These are phyloP conservation scores for Erodium trifolium DNA, from an alignment of 441 rosid genomes.

Conservation along the genomic window DNA sequence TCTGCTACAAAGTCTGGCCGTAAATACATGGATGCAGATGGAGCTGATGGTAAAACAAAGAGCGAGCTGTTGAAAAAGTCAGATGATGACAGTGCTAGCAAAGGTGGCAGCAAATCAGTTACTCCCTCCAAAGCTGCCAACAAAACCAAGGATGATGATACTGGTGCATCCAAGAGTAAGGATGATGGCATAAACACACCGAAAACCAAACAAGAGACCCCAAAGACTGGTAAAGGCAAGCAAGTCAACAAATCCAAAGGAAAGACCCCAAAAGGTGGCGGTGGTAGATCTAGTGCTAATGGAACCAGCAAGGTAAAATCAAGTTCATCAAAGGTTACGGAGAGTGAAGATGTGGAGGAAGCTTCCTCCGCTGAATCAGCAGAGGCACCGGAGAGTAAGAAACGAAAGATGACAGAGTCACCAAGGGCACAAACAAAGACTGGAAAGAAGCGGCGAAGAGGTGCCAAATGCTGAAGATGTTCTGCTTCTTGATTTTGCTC, in stretches of 20 bases:
- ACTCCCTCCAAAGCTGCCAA: slow-evolving; percentile 17
- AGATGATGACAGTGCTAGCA: slow-evolving; percentile 30
- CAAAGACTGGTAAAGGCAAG: slow-evolving; percentile 44
- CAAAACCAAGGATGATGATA: slow-evolving; percentile 26
- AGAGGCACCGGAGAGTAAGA: slow-evolving; percentile 29
- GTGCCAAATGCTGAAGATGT: slow-evolving; percentile 18
- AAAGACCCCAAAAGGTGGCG: slow-evolving; percentile 30
- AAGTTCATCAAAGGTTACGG: slow-evolving; percentile 39
- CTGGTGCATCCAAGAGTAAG: slow-evolving; percentile 14
- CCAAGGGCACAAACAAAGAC: slow-evolving; percentile 38
- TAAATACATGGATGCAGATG: slow-evolving; percentile 35
- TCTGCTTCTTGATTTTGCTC: too few relatives aligned
- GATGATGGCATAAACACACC: slow-evolving; percentile 31
- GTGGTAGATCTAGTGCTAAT: slow-evolving; percentile 31
- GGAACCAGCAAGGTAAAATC: slow-evolving; percentile 44
- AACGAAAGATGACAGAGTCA: slow-evolving; percentile 29
- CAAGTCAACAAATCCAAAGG: slow-evolving; percentile 35
- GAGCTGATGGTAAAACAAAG: slow-evolving; percentile 37
- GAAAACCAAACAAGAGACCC: slow-evolving; percentile 38
- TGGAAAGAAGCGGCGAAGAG: slow-evolving; percentile 60
- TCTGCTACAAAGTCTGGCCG: slow-evolving; percentile 36
- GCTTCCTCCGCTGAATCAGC: slow-evolving; percentile 36
- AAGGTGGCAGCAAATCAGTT: slow-evolving; percentile 41
- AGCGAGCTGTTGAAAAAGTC: not conserved
- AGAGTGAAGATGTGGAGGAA: slow-evolving; percentile 30